Percentiles rank a stretch among this genome's conserved stretches.
These are phyloP conservation scores for Triangularia verruculosa DNA, from an alignment of 2,329 filamentous ascomycete species.

Conservation along the genomic window DNA sequence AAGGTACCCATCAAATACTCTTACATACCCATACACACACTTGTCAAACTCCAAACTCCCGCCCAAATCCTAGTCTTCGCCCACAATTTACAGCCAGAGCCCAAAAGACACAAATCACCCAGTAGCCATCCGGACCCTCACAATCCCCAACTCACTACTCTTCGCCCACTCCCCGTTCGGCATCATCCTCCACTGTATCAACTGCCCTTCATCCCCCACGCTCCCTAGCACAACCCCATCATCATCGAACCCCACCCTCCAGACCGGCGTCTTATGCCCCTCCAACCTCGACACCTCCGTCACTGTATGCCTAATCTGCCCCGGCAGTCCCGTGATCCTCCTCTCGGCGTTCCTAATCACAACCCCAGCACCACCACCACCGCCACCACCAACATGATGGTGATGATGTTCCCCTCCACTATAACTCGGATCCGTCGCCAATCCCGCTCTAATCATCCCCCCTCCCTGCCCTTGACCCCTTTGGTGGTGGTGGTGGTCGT, in stretches of 20 bases:
- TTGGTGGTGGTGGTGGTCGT: neutral
- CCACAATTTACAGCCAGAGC: no score
- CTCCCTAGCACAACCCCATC: constrained; percentile 71
- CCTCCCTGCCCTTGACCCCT: constrained; percentile 16
- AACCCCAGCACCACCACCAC: neutral
- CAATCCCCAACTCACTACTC: constrained; percentile 58
- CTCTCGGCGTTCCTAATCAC: constrained; percentile 40
- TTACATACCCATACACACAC: no score
- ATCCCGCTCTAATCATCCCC: constrained; percentile 15
- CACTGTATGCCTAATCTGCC: constrained; percentile 62
- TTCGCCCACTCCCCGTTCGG: constrained; percentile 58
- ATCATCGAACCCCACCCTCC: constrained; percentile 69
- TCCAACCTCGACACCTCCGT: constrained; percentile 65
- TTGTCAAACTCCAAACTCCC: neutral
- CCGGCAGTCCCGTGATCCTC: constrained; percentile 56
- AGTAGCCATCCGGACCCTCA: constrained; percentile 52
- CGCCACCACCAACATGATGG: neutral
- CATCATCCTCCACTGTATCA: constrained; percentile 60
- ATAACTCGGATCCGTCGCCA: constrained; percentile 16
- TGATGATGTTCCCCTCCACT: neutral
- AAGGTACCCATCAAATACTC: no score
- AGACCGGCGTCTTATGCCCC: constrained; percentile 67
- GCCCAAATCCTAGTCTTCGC: neutral
- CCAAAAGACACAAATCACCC: no score
- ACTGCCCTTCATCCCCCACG: constrained; percentile 71